Conservation (phyloP, 2,329 filamentous ascomycete species). For the Paracorniculantispora psalliotae region DNA sequence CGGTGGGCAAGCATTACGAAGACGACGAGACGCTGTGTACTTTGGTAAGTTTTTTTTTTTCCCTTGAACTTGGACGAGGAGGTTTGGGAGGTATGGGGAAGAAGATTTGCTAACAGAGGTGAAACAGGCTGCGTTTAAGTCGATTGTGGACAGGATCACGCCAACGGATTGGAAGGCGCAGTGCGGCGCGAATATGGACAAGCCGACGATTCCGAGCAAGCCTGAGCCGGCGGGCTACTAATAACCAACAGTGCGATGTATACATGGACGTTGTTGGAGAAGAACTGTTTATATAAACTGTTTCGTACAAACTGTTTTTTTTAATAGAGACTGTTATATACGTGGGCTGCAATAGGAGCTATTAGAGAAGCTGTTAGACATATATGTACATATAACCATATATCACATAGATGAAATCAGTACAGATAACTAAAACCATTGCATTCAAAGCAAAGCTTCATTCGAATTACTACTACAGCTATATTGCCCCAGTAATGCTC, state of each 20-base stretch:
- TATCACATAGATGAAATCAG: too few relatives aligned
- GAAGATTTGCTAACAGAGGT: conserved; percentile 6
- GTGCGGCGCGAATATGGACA: conserved; percentile 42
- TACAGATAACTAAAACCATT: background rate
- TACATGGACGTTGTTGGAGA: too few relatives aligned
- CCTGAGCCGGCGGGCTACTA: conserved; percentile 50
- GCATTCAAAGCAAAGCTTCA: conserved; percentile 8
- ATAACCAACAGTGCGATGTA: background rate
- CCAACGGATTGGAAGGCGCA: conserved; percentile 68
- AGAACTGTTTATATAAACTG: too few relatives aligned
- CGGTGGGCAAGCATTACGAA: conserved; percentile 73
- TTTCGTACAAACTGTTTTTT: too few relatives aligned
- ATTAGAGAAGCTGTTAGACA: too few relatives aligned
- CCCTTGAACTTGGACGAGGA: too few relatives aligned
- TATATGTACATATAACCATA: background rate
- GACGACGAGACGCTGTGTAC: conserved; percentile 90
- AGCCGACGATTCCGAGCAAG: conserved; percentile 41
- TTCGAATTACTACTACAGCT: conserved; percentile 11
- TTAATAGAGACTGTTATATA: too few relatives aligned
- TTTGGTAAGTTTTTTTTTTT: conserved; percentile 48
- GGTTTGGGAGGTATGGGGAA: too few relatives aligned
- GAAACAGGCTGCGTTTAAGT: conserved; percentile 76
- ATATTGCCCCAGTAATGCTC: conserved; percentile 6
- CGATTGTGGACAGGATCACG: conserved; percentile 84
- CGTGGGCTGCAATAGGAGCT: too few relatives aligned